Conservation (phyloP, 139 green algal species). For the Chloropicon primus region DNA sequence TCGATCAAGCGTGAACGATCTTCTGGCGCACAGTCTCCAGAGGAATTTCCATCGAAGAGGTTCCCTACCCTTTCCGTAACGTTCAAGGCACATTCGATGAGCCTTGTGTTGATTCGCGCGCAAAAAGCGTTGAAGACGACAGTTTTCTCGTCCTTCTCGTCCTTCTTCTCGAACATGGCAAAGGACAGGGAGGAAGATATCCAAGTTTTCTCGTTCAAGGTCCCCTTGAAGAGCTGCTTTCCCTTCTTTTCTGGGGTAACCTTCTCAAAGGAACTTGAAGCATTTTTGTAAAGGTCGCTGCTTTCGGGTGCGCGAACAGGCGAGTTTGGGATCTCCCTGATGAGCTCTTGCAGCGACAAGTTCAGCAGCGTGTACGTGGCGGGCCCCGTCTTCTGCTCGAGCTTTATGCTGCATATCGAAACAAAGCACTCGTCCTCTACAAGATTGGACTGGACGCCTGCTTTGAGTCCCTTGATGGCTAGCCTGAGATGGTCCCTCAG, state of each 20-base stretch:
- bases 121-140: neutral
- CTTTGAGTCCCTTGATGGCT: neutral
- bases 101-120: neutral
- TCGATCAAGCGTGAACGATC: neutral
- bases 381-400: neutral
- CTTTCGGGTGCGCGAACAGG: neutral
- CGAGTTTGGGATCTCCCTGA: neutral
- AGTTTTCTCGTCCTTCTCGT: neutral
- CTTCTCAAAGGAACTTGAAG: neutral
- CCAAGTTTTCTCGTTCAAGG: neutral
- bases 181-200: neutral
- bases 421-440: neutral
- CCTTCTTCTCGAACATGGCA: neutral
- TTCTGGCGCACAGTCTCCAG: no score
- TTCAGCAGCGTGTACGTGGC: neutral
- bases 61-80: no score
- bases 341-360: neutral
- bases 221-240: neutral
- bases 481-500: neutral
- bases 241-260: neutral
- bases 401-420: neutral
- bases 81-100: neutral
- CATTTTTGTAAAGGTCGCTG: neutral
- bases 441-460: neutral
- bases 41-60: no score